Conservation (phyloP, 176 grass and related monocot genomes). For the Microstegium vimineum region DNA sequence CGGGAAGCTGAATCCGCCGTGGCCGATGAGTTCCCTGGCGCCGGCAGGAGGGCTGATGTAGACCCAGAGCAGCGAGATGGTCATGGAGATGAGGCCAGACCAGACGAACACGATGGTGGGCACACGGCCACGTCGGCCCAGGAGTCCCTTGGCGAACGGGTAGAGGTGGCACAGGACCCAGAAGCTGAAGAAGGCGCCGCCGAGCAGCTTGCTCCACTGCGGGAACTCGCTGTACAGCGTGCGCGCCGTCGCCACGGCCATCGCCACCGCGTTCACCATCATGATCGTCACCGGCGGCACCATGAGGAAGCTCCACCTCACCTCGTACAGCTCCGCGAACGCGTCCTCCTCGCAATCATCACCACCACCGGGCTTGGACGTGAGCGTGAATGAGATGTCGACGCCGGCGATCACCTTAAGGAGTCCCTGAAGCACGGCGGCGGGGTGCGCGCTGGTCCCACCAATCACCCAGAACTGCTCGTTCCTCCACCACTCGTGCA, state of each 20-base stretch:
- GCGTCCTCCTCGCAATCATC: slow-evolving; percentile 52
- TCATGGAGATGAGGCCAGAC: slow-evolving; percentile 73
- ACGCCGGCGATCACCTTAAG: slow-evolving; percentile 94
- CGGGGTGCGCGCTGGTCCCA: slow-evolving; percentile 87
- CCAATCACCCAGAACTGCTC: slow-evolving; percentile 99
- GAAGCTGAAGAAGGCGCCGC: slow-evolving; percentile 93
- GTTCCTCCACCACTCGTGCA: slow-evolving; percentile 99
- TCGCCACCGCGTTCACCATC: slow-evolving; percentile 80
- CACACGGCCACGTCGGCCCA: slow-evolving; percentile 85
- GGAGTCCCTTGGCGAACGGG: slow-evolving; percentile 87
- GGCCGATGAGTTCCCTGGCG: slow-evolving; percentile 35
- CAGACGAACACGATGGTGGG: slow-evolving; percentile 93
- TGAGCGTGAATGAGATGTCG: slow-evolving; percentile 88
- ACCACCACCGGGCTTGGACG: slow-evolving; percentile 54
- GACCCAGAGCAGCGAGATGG: slow-evolving; percentile 89
- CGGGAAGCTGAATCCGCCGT: slow-evolving; percentile 78
- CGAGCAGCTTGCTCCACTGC: slow-evolving; percentile 90
- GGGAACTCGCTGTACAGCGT: slow-evolving; percentile 89
- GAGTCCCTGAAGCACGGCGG: slow-evolving; percentile 76
- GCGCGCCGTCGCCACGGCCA: slow-evolving; percentile 60
- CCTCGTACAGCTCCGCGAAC: slow-evolving; percentile 74
- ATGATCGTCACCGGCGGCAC: slow-evolving; percentile 89
- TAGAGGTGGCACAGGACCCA: slow-evolving; percentile 98
- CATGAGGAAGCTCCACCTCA: slow-evolving; percentile 91
- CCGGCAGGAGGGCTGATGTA: slow-evolving; percentile 80